Evolutionary conservation across 1,284 basidiomycete genomes (phyloP).

Genomic region (Cronartium quercuum): DNA sequence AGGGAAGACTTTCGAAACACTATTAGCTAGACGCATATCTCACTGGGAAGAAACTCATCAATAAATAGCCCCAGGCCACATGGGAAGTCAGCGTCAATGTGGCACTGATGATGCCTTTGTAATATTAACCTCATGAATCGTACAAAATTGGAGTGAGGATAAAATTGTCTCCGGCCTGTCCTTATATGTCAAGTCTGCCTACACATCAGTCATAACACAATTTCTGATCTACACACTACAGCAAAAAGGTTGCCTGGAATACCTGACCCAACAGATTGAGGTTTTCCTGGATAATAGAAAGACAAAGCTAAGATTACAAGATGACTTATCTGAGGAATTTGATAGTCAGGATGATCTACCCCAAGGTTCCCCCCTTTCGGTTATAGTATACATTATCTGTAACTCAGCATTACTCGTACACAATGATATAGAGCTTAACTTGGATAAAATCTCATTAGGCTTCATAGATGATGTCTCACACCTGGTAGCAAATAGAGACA

Average conservation of each 20-base stretch:
- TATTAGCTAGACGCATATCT: background rate
- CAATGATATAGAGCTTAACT: background rate
- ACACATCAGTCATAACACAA: background rate
- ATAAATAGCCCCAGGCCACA: background rate
- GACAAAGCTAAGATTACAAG: background rate
- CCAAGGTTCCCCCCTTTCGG: constrained; percentile 17
- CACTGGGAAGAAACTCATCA: constrained; percentile 2
- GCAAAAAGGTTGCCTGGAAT: background rate
- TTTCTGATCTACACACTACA: background rate
- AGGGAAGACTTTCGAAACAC: constrained; percentile 7
- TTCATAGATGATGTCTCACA: constrained; percentile 19
- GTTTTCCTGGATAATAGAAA: background rate
- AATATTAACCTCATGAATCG: background rate
- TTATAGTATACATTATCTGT: constrained; percentile 7
- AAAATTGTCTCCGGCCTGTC: constrained; percentile 6
- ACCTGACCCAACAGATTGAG: background rate
- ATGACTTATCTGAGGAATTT: background rate
- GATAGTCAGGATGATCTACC: background rate
- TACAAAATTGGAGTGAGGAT: constrained; percentile 2
- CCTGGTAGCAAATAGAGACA: background rate
- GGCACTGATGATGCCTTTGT: background rate
- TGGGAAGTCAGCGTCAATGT: background rate
- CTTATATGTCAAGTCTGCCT: constrained; percentile 24
- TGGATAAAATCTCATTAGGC: background rate
- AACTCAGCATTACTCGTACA: background rate